Evolutionary conservation across 345 rosid species (phyloP).

Genomic region (Brassica juncea): DNA sequence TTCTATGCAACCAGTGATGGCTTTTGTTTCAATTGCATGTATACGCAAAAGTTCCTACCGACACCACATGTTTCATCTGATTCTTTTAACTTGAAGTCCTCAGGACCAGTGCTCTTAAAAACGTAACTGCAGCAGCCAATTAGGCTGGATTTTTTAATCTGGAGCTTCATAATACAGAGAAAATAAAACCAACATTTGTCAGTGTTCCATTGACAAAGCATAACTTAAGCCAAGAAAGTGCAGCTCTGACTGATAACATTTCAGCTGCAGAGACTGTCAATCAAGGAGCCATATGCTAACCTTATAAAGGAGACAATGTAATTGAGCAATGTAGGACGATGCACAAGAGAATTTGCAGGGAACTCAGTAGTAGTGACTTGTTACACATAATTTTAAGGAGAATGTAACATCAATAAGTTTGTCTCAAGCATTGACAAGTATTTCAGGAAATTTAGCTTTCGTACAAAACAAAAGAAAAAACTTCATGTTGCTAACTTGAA

Average conservation of each 20-base stretch:
- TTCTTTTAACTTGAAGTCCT: constrained; percentile 56
- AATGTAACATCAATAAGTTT: background rate
- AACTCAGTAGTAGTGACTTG: constrained; percentile 78
- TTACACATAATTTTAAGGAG: constrained; percentile 6
- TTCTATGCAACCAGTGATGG: constrained; percentile 3
- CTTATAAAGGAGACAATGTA: constrained; percentile 65
- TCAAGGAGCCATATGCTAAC: constrained; percentile 37
- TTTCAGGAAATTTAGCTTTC: background rate
- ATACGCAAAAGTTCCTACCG: constrained; percentile 46
- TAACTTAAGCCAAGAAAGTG: background rate
- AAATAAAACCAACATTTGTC: constrained; percentile 1
- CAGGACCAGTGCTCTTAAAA: constrained; percentile 57
- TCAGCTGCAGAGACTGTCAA: background rate
- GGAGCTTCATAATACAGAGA: constrained; percentile 23
- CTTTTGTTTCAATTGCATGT: constrained; percentile 54
- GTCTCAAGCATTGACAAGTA: background rate
- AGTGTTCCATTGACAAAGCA: background rate
- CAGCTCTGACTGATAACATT: background rate
- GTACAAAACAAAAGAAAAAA: background rate
- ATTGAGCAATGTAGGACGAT: constrained; percentile 69
- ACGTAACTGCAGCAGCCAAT: constrained; percentile 76
- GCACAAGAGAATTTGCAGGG: constrained; percentile 76
- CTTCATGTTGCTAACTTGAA: background rate
- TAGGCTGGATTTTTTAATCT: constrained; percentile 82
- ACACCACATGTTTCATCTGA: constrained; percentile 91